These are phyloP conservation scores for Vanrija sp. DNA, from an alignment of 1,284 basidiomycete species.

Conservation along the genomic window DNA sequence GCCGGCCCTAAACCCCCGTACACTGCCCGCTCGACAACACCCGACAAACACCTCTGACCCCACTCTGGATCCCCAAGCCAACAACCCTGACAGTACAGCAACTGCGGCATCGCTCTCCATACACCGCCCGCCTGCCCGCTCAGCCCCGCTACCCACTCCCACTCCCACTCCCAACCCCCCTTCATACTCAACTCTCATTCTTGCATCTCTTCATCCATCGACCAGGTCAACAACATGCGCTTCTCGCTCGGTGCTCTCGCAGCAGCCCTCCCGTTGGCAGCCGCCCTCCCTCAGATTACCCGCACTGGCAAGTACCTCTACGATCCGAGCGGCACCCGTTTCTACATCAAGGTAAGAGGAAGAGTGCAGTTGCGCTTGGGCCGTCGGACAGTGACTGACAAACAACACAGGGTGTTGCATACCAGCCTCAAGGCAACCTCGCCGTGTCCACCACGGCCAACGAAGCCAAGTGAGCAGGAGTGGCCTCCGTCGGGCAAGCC, in stretches of 20 bases:
- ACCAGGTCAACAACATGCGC: constrained; percentile 3
- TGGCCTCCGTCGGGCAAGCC: too few relatives aligned
- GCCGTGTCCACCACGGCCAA: constrained; percentile 53
- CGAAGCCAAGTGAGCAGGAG: constrained; percentile 44
- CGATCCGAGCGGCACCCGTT: constrained; percentile 63
- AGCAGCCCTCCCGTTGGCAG: constrained; percentile 17
- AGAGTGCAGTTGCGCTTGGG: too few relatives aligned
- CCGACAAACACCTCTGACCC: too few relatives aligned
- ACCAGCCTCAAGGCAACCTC: constrained; percentile 73
- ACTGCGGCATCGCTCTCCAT: background rate
- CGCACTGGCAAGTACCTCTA: constrained; percentile 67
- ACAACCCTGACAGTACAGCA: too few relatives aligned
- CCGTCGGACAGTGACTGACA: background rate
- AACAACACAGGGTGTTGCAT: constrained; percentile 64
- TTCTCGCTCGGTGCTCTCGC: constrained; percentile 7
- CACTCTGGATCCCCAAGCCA: too few relatives aligned
- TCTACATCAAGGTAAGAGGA: constrained; percentile 68
- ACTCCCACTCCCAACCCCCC: background rate
- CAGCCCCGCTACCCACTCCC: background rate
- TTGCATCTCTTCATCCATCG: background rate
- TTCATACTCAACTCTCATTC: background rate
- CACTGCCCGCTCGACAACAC: too few relatives aligned
- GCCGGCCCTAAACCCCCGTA: too few relatives aligned
- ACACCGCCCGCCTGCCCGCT: background rate
- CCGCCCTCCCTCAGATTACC: constrained; percentile 41